Evolutionary conservation across 2,329 filamentous ascomycete species (phyloP).

Genomic region (Curvularia sp.): DNA sequence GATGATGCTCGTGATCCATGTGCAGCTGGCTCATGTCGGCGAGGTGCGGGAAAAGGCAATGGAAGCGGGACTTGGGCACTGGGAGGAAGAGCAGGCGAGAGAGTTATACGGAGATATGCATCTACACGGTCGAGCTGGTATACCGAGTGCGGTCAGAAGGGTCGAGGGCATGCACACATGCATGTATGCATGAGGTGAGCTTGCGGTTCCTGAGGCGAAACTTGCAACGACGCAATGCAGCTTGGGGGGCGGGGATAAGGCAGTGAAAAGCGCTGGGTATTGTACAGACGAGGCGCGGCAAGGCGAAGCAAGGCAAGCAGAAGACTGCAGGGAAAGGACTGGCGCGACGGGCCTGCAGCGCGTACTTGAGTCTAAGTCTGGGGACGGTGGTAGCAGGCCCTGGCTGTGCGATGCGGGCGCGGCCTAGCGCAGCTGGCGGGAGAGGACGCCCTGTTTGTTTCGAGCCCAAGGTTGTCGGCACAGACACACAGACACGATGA

Average conservation of each 20-base stretch:
- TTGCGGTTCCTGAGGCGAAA: slow-evolving; percentile 47
- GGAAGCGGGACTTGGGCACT: slow-evolving; percentile 12
- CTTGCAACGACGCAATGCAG: slow-evolving; percentile 34
- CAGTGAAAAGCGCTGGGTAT: slow-evolving; percentile 35
- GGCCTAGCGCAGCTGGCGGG: slow-evolving; percentile 46
- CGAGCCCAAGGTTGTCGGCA: slow-evolving; percentile 38
- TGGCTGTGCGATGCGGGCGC: slow-evolving; percentile 45
- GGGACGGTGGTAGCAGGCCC: slow-evolving; percentile 40
- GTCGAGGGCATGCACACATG: slow-evolving; percentile 41
- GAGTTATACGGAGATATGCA: slow-evolving; percentile 44
- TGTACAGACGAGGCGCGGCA: slow-evolving; percentile 3
- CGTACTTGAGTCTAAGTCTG: slow-evolving; percentile 47
- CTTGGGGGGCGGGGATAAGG: slow-evolving; percentile 31
- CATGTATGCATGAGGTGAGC: slow-evolving; percentile 45
- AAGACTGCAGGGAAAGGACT: slow-evolving; percentile 43
- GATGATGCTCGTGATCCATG: slow-evolving; percentile 52
- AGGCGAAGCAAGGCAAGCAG: too few species aligned
- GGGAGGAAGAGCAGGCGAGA: slow-evolving; percentile 33
- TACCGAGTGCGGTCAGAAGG: slow-evolving; percentile 43
- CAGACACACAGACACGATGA: slow-evolving; percentile 32
- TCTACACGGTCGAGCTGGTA: slow-evolving; percentile 37
- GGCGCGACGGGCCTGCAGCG: slow-evolving; percentile 42
- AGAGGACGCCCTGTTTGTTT: slow-evolving; percentile 42
- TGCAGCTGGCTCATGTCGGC: slow-evolving; percentile 51
- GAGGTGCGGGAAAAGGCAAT: slow-evolving; percentile 22